Base-by-base conservation (phyloP, 768 basidiomycete genomes). In the Russula emetica region DNA sequence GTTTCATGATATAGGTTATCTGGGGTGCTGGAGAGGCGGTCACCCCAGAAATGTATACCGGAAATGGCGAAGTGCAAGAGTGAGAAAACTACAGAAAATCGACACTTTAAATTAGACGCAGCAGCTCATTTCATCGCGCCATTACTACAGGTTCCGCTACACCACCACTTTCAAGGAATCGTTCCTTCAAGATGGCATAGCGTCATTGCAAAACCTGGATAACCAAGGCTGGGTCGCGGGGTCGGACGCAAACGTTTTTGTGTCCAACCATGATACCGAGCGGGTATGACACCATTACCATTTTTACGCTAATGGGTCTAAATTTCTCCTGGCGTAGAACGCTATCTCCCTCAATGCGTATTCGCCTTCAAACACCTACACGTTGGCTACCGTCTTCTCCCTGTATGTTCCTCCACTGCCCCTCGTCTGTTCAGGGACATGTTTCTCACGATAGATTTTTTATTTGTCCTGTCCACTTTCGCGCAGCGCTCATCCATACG, bases 191-290 rank as follows among this genome's bases (percentile, higher is more conserved):
- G 73, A 78, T 38, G 80, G 80, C 0, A 84, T 89, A 28, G 78
- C 81, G 3, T 75, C 69, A 44, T 72, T 88, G 26, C 77, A 82
- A 67, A 77, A 80, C 65, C 70, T 87, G 18, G 82, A 85, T 38
- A 78, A 72, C 62, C 74, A 72, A 70, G 85, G 84, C 2, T 89
- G 85, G 86, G 76, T 87, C 1, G 49, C 80, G 0, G 78, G 85
- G 2, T 74, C 71, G 0, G 67, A 69, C 18, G 86, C 86, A 0
- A 88, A 88, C 66, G 80, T 84, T 8, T 88, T 88, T 63, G 85
- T 88, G 5, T 76, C 82, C 0, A 86, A 88, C 68, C 87, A 88
- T 61, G 87, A 88, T 66, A 88, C 86, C 1, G 87, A 88, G 71
- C 74, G 87, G 44, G 77, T 76, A 60, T 56, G 76, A 67, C 7